phyloP scores from a whole-genome alignment of 768 basidiomycete genomes.

The Tricholoma sp. region DNA sequence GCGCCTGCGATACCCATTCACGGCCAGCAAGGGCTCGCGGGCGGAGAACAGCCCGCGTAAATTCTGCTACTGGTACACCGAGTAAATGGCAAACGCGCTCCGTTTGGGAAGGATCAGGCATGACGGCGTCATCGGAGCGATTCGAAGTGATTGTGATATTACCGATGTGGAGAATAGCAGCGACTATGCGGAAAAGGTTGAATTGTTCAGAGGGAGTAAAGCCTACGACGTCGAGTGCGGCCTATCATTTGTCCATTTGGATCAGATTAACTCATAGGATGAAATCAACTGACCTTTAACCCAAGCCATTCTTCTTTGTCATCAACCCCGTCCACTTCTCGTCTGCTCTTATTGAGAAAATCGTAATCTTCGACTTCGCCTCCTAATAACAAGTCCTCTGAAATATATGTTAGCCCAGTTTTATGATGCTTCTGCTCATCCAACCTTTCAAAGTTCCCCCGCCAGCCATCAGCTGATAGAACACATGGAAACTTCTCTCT shows the following conservation, averaged over 20 bases:
- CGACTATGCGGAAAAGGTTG: conserved; percentile 91
- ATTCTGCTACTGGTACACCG: conserved; percentile 82
- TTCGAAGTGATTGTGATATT: conserved; percentile 83
- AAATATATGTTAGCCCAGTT: conserved; percentile 2
- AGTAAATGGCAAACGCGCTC: conserved; percentile 88
- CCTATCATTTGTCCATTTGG: conserved; percentile 30
- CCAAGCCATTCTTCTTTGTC: conserved; percentile 85
- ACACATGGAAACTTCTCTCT: conserved; percentile 94
- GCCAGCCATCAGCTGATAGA: conserved; percentile 91
- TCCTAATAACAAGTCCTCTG: conserved; percentile 71
- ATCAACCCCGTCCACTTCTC: conserved; percentile 93
- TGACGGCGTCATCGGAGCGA: conserved; percentile 72
- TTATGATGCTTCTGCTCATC: conserved; percentile 9
- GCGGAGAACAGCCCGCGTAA: conserved; percentile 81
- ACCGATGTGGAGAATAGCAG: conserved; percentile 91
- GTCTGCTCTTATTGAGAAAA: conserved; percentile 84
- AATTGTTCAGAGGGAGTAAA: conserved; percentile 81
- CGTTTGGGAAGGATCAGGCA: conserved; percentile 80
- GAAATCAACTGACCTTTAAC: conserved; percentile 52
- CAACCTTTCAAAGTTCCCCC: conserved; percentile 64
- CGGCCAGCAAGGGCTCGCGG: conserved; percentile 91
- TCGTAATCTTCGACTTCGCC: conserved; percentile 79
- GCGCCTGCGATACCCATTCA: conserved; percentile 94
- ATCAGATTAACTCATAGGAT: neutral
- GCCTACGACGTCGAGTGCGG: conserved; percentile 85